Evolutionary conservation across 192 early-diverging fungal species (phyloP), one percentile per base, ranked within the genome.

Genomic region (Umbelopsis sp.): DNA sequence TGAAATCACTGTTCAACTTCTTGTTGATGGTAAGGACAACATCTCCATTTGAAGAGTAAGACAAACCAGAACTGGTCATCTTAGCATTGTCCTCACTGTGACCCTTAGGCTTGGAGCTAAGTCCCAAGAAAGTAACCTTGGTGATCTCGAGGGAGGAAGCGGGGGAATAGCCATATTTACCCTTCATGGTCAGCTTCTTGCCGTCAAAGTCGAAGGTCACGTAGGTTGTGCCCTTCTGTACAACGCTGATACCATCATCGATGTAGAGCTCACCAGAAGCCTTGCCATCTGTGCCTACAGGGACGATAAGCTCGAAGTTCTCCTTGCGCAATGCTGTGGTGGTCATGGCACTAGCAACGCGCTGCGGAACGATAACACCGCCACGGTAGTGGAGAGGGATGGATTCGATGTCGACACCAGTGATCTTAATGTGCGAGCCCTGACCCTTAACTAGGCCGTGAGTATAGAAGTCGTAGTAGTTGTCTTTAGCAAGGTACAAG

Each of bases 381-480:
- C 86, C 87, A 22, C 78, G 81, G 31, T 86, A 66, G 51, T 84
- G 81, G 51, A 90, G 83, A 20, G 86, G 84, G 43, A 88, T 78
- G 10, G 82, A 74, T 29, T 84, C 86, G n/a, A 78, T 56, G 36
- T 66, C 32, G 1, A 66, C 65, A 44, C 26, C 41, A 34, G 25
- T 66, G 41, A 66, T 66, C 32, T 66, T 21, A 52, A 56, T 47
- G 21, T 66, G 6, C 3, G 29, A 20, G 7, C 36, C 65, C 34
- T 66, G 20, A 26, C 65, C 78, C 53, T 71, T 69, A 2, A 82
- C 24, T 25, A 45, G 66, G 17, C 73, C 69, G 56, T 81, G 79
- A 10, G 72, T 78, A 47, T 80, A 77, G 69, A 84, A 82, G 74
- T 89, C 84, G 66, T 89, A 90, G 86, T 86, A 90, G 1, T 74